Percentiles rank a stretch among this genome's conserved stretches.
These are phyloP conservation scores for Aureobasidium pullulans DNA, from an alignment of 2,329 filamentous ascomycete genomes.

Conservation along the genomic window DNA sequence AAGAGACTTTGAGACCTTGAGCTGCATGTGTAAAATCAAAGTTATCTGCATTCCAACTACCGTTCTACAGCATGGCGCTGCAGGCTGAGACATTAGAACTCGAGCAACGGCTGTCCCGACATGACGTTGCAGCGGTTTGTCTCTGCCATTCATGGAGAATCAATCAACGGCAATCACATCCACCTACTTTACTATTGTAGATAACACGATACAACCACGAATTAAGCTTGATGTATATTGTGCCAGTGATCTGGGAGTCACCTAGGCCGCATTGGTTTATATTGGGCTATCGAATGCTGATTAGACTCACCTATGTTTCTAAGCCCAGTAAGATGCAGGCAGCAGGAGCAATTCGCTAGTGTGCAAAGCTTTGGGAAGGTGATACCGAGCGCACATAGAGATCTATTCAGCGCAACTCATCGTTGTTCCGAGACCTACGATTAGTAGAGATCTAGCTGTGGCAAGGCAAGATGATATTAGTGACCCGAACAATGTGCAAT, in stretches of 20 bases:
- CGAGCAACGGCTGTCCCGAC: not conserved
- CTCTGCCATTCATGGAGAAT: not conserved
- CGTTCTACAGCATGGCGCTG: not conserved
- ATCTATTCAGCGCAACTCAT: too few relatives aligned
- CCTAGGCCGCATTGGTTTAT: not conserved
- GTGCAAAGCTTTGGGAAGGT: not conserved
- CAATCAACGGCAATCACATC: not conserved
- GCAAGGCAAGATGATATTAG: too few relatives aligned
- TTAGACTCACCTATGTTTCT: not conserved
- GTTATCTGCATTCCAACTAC: not conserved
- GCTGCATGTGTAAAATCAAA: not conserved
- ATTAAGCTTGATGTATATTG: not conserved
- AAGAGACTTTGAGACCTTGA: slow-evolving; percentile 6
- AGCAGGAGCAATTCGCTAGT: slow-evolving; percentile 4
- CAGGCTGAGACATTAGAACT: slow-evolving; percentile 8
- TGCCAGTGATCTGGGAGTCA: not conserved
- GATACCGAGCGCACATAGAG: too few relatives aligned
- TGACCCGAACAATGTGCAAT: too few relatives aligned
- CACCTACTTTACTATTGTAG: not conserved
- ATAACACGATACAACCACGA: not conserved
- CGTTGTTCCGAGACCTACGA: too few relatives aligned
- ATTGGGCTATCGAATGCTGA: slow-evolving; percentile 2
- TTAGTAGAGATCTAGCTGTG: too few relatives aligned
- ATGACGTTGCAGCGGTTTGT: slow-evolving; percentile 1
- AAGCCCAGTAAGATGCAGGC: not conserved